Evolutionary conservation across 441 rosid genomes (phyloP), one percentile per base, ranked within the genome.

Genomic region (Hura crepitans): DNA sequence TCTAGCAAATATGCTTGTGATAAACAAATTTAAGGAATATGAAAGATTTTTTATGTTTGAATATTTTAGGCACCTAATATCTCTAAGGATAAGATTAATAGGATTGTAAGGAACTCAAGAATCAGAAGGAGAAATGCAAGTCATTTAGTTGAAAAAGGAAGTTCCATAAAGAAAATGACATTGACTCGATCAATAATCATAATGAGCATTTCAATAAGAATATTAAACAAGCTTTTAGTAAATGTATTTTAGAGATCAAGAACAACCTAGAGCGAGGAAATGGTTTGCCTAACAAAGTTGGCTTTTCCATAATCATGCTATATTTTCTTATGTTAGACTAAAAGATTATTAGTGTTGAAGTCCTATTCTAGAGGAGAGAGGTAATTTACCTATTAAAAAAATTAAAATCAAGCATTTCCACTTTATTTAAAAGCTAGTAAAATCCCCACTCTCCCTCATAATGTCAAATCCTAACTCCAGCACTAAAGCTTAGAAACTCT

Each of bases 161-260:
- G 79, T 92, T 87, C 81, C 84, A 83, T 33, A 97, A 90, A 59
- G 99, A 95, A 79, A 95, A 95, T 78, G 99, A 92, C 75, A 78
- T 92, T 4, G 99, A 92, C 83, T 92, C 98, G 0, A 95, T 95
- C 87, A 92, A 95, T 73, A 98, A 92, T 76, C 87, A 92, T 28
- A 95, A 95, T 75, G 98, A 92, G 83, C 98, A 89, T 76, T 93
- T 93, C 89, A 93, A 93, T 87, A 91, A 91, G 84, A 93, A 93
- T 83, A 93, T 93, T 31, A 96, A 91, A 70, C 81, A 96, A 37
- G 97, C 95, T 17, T 93, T 93, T 72, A 96, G 97, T 5, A 89
- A 85, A 73, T 93, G 91, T 85, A 91, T 97, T 0, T 72, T 90
- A 73, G 96, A 92, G 86, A 95, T 92, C 35, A 92, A 95, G 78